A percentile compares a stretch with the other conserved stretches of the same genome.
Conservation (phyloP, 495 filamentous ascomycete species). For the Chaetomium cochliodes region DNA sequence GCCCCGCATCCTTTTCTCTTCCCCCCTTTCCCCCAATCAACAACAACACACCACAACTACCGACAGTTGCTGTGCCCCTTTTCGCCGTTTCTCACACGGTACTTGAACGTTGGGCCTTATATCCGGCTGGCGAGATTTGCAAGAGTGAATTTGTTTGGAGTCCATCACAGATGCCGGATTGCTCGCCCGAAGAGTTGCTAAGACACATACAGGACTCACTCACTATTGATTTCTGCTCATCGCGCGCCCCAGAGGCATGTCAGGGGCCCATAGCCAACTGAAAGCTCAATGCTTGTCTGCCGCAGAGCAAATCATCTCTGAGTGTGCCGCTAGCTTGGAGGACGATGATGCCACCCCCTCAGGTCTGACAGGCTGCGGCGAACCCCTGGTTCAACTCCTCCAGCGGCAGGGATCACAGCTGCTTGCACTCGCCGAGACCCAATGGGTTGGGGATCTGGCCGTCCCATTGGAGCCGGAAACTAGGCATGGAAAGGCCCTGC, state of each 20-base stretch:
- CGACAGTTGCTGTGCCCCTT: not conserved
- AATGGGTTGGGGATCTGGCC: not conserved
- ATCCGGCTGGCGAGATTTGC: too few species aligned
- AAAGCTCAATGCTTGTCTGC: constrained; percentile 23
- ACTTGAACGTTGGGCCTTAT: too few species aligned
- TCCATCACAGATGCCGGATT: not conserved
- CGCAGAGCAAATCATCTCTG: constrained; percentile 29
- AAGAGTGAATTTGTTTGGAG: not conserved
- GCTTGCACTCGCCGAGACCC: constrained; percentile 17
- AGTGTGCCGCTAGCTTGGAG: constrained; percentile 30
- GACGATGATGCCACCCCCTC: constrained; percentile 2
- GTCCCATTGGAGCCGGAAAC: not conserved
- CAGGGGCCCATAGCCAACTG: constrained; percentile 1
- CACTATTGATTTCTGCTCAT: too few species aligned
- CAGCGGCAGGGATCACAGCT: constrained; percentile 38
- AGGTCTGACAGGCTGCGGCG: constrained; percentile 37
- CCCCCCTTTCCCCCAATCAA: not conserved
- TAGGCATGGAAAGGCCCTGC: constrained; percentile 1
- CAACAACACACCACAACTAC: not conserved
- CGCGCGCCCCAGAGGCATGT: not conserved
- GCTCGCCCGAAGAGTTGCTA: not conserved
- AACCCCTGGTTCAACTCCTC: constrained; percentile 40
- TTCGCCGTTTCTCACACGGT: not conserved
- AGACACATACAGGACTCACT: not conserved
- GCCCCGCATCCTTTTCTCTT: not conserved